Conservation (phyloP, 1,139 yeast species). For the Saccharomyces hybrid region DNA sequence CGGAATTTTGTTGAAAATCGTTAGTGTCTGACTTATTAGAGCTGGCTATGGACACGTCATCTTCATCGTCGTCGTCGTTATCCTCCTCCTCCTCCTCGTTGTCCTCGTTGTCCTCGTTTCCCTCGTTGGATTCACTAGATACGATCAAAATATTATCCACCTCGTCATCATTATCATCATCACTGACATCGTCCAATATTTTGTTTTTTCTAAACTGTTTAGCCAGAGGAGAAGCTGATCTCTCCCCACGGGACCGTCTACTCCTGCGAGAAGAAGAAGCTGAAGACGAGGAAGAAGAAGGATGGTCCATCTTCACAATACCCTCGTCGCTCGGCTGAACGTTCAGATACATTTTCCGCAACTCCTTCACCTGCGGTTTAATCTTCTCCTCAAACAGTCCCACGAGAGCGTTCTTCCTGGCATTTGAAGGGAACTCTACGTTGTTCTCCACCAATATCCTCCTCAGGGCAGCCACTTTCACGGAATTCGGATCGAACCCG, state of each 20-base stretch:
- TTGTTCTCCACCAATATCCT: conserved; percentile 50
- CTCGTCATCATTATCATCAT: conserved; percentile 2
- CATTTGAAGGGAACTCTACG: conserved; percentile 49
- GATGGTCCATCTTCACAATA: not conserved
- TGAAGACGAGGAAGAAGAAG: conserved; percentile 2
- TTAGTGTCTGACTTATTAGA: not conserved
- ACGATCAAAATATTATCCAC: not conserved
- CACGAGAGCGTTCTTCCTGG: conserved; percentile 56
- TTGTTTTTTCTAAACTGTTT: not conserved
- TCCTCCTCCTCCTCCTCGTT: conserved; percentile 3
- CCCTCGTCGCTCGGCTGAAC: conserved; percentile 3
- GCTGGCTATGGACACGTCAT: not conserved
- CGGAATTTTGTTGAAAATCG: not conserved
- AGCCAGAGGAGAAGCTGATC: not conserved
- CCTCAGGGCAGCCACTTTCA: conserved; percentile 60
- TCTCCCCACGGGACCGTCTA: not conserved
- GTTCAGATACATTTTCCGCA: conserved; percentile 12
- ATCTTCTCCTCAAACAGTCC: conserved; percentile 46
- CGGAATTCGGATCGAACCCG: conserved; percentile 49
- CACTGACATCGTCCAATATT: conserved; percentile 1
- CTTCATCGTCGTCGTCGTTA: not conserved
- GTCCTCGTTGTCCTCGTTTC: conserved; percentile 4
- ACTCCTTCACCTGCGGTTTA: conserved; percentile 16
- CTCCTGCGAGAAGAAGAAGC: conserved; percentile 4
- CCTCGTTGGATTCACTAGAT: conserved; percentile 2